Evolutionary conservation across 2,329 filamentous ascomycete species (phyloP).

Genomic region (Keithomyces neogunnii): DNA sequence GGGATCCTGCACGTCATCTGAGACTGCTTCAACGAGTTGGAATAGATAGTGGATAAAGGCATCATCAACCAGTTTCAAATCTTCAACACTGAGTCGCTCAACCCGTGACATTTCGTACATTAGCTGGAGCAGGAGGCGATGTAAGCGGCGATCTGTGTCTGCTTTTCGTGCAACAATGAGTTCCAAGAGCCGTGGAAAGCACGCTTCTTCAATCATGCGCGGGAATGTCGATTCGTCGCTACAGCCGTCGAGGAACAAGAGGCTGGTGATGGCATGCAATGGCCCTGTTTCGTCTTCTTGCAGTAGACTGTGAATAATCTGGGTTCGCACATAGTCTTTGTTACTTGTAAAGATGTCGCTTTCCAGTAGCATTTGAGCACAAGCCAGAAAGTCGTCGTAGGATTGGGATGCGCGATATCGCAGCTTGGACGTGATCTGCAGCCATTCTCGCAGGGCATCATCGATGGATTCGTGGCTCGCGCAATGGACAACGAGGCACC

Average conservation of each 20-base stretch:
- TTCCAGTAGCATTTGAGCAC: constrained; percentile 69
- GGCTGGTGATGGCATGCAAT: constrained; percentile 74
- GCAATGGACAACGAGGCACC: constrained; percentile 38
- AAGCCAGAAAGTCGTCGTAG: constrained; percentile 72
- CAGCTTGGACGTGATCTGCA: constrained; percentile 67
- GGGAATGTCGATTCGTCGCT: constrained; percentile 70
- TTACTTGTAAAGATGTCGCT: constrained; percentile 68
- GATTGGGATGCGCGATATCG: constrained; percentile 67
- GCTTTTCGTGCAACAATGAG: constrained; percentile 61
- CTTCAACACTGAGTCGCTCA: constrained; percentile 67
- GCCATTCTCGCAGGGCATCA: constrained; percentile 75
- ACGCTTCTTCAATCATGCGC: constrained; percentile 78
- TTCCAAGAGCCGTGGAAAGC: constrained; percentile 76
- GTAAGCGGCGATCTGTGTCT: constrained; percentile 60
- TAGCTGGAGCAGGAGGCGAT: constrained; percentile 75
- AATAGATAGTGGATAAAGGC: constrained; percentile 78
- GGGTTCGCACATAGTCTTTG: constrained; percentile 79
- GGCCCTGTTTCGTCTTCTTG: constrained; percentile 77
- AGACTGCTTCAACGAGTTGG: constrained; percentile 77
- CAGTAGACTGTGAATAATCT: constrained; percentile 79
- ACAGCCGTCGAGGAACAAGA: constrained; percentile 81
- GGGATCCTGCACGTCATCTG: constrained; percentile 80
- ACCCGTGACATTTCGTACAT: constrained; percentile 96
- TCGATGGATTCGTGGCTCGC: constrained; percentile 59
- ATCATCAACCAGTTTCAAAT: constrained; percentile 71